A percentile compares a stretch with the other conserved stretches of the same genome.
Conservation (phyloP, 345 rosid species). For the Hibiscus trionum region DNA sequence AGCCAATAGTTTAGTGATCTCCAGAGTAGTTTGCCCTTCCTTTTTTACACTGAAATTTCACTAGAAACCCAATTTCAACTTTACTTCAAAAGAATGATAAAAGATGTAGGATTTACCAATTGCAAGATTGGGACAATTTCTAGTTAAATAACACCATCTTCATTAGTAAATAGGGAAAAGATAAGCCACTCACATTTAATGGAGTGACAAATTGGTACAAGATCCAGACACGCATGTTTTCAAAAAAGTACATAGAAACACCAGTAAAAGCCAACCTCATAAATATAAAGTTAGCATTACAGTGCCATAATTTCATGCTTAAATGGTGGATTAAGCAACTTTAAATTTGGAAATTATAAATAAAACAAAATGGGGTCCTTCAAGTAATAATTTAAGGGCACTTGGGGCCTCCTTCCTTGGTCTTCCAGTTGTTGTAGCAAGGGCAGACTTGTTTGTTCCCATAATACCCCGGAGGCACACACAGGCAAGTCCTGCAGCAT, state of each 20-base stretch:
- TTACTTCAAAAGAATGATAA: too few species aligned
- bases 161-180: not conserved
- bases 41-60: too few species aligned
- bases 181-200: constrained; percentile 27
- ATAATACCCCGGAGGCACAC: constrained; percentile 69
- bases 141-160: not conserved
- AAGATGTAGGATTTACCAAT: too few species aligned
- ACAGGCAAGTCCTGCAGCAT: constrained; percentile 62
- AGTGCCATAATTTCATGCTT: not conserved
- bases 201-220: constrained; percentile 3
- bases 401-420: constrained; percentile 62
- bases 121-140: not conserved
- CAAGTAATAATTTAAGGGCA: constrained; percentile 39
- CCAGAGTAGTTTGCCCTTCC: too few species aligned
- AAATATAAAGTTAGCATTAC: not conserved
- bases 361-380: not conserved
- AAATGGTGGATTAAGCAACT: not conserved
- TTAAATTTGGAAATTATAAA: not conserved
- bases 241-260: not conserved
- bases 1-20: too few species aligned
- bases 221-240: not conserved
- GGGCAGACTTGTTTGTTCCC: constrained; percentile 59
- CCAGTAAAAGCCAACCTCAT: not conserved
- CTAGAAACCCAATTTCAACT: too few species aligned
- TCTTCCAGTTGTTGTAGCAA: constrained; percentile 77